Evolutionary conservation across 2,329 filamentous ascomycete genomes (phyloP).

Genomic region (Parasarocladium wereldwijsianum): DNA sequence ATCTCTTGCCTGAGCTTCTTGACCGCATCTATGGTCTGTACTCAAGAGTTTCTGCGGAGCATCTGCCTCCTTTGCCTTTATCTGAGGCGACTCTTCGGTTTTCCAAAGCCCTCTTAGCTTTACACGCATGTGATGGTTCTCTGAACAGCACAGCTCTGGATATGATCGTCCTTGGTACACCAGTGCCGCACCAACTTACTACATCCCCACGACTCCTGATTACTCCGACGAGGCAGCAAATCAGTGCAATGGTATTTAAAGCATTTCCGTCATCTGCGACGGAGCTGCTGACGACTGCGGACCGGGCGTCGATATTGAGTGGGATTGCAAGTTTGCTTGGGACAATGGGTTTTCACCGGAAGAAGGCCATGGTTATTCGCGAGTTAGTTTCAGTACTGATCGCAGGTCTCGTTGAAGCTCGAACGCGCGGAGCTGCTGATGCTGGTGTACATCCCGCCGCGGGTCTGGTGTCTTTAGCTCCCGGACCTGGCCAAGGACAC

Average conservation of each 20-base stretch:
- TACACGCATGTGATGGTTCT: constrained; percentile 51
- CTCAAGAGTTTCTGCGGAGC: constrained; percentile 53
- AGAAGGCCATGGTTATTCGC: constrained; percentile 80
- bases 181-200: constrained; percentile 33
- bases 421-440: constrained; percentile 88
- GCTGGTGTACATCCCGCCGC: constrained; percentile 91
- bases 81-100: constrained; percentile 63
- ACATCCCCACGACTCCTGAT: constrained; percentile 42
- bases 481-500: constrained; percentile 31
- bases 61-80: constrained; percentile 53
- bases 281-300: constrained; percentile 55
- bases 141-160: constrained; percentile 46
- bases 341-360: constrained; percentile 64
- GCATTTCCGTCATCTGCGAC: constrained; percentile 55
- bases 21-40: constrained; percentile 65
- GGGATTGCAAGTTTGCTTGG: constrained; percentile 82
- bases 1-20: constrained; percentile 55
- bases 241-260: constrained; percentile 37
- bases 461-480: constrained; percentile 59
- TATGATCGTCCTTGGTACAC: constrained; percentile 48
- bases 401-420: constrained; percentile 73
- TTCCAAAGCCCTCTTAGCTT: constrained; percentile 50
- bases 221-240: constrained; percentile 43
- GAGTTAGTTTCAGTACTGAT: constrained; percentile 76
- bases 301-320: constrained; percentile 65